Conservation (phyloP, 192 early-diverging fungal genomes). For the Rhizoclosmatium globosum region DNA sequence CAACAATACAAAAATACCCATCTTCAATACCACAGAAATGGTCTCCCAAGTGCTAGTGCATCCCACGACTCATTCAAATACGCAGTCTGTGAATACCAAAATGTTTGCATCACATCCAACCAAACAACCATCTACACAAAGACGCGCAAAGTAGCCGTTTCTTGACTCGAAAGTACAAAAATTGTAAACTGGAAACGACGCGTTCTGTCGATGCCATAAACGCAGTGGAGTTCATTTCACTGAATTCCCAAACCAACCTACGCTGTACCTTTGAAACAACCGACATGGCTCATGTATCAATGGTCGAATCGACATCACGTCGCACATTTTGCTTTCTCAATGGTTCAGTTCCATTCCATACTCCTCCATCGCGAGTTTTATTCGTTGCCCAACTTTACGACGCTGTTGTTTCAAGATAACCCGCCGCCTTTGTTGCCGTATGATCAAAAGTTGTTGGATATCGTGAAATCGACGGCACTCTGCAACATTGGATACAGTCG, state of each 20-base stretch:
- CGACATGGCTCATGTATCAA: conserved; percentile 12
- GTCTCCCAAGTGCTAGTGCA: not conserved
- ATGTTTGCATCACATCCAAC: conserved; percentile 3
- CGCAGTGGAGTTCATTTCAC: not conserved
- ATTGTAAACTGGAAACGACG: not conserved
- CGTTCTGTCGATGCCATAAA: conserved; percentile 17
- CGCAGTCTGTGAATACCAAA: conserved; percentile 1
- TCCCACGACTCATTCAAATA: not conserved
- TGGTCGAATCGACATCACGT: conserved; percentile 2
- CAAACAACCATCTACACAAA: conserved; percentile 15
- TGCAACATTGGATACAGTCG: not conserved
- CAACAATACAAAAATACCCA: not conserved
- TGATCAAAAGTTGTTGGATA: not conserved
- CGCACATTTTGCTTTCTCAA: conserved; percentile 11
- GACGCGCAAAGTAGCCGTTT: not conserved
- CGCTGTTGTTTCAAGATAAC: conserved; percentile 8
- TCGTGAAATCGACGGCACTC: not conserved
- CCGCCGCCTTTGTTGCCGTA: not conserved
- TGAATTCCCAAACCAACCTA: not conserved
- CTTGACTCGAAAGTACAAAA: not conserved
- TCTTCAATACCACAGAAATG: not conserved
- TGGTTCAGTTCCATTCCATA: conserved; percentile 18
- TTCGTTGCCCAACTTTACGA: not conserved
- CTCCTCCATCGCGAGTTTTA: not conserved
- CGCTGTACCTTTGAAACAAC: not conserved